A percentile compares a stretch with the other conserved stretches of the same genome.
Conservation (phyloP, 371 early-diverging fungal genomes). For the Mucor irregularis region DNA sequence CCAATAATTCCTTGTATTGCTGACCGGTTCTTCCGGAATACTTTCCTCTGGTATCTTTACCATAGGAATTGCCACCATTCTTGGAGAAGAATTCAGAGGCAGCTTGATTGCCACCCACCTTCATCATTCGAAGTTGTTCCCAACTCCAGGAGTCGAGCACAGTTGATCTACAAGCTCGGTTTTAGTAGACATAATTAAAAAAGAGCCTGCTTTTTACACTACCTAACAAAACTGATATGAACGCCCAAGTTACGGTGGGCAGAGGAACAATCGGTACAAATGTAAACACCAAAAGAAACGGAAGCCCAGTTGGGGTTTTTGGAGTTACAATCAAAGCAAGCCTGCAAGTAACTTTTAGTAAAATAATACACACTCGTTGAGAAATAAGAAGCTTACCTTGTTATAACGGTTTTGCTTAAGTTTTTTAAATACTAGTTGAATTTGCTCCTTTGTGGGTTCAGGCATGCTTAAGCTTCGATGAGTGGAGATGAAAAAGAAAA, state of each 20-base stretch:
- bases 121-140: conserved; percentile 94
- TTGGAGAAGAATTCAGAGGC: conserved; percentile 82
- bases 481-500: not conserved
- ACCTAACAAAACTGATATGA: conserved; percentile 96
- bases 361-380: too few species aligned
- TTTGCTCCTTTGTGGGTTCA: conserved; percentile 76
- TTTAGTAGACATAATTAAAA: not conserved
- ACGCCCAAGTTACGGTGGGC: conserved; percentile 94
- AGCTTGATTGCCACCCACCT: conserved; percentile 82
- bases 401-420: conserved; percentile 76
- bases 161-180: conserved; percentile 66
- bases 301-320: conserved; percentile 98
- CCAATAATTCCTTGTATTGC: conserved; percentile 83
- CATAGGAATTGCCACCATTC: conserved; percentile 48
- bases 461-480: conserved; percentile 33
- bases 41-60: conserved; percentile 80
- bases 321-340: conserved; percentile 96
- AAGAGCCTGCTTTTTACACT: too few species aligned
- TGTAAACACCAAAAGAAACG: conserved; percentile 95
- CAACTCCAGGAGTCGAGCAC: conserved; percentile 87
- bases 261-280: conserved; percentile 98
- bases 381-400: too few species aligned
- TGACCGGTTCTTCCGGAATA: conserved; percentile 80
- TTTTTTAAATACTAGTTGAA: conserved; percentile 78
- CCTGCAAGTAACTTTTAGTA: too few species aligned